Percentiles rank a stretch among this genome's conserved stretches.
These are phyloP conservation scores for Funneliformis geosporum DNA, from an alignment of 192 early-diverging fungal species.

Conservation along the genomic window DNA sequence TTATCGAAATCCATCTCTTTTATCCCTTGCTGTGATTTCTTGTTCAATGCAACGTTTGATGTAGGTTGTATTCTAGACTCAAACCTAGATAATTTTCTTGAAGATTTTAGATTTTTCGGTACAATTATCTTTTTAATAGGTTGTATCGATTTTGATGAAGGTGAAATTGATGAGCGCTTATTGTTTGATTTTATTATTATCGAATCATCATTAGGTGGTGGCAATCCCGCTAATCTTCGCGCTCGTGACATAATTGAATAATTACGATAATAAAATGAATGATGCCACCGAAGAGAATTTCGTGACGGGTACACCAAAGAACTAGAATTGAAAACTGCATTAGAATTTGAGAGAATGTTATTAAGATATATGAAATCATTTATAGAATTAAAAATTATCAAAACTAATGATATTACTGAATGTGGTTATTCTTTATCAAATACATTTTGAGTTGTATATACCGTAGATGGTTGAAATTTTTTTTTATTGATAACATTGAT, in stretches of 20 bases:
- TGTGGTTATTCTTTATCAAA: no score
- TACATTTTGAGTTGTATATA: no score
- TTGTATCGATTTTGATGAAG: background rate
- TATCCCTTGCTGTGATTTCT: background rate
- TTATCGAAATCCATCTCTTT: background rate
- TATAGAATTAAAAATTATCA: background rate
- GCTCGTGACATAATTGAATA: slow-evolving; percentile 20
- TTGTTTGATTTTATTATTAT: background rate
- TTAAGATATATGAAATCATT: no score
- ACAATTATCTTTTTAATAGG: background rate
- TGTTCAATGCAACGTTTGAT: background rate
- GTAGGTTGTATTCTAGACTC: background rate
- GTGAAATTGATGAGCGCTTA: background rate
- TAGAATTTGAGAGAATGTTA: background rate
- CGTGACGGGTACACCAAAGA: background rate
- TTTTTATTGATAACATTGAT: no score
- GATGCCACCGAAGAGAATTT: background rate
- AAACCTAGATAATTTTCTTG: background rate
- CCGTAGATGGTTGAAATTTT: no score
- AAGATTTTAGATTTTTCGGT: background rate
- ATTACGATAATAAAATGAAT: background rate
- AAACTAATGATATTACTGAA: no score
- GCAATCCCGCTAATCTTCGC: background rate
- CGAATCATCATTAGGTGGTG: background rate
- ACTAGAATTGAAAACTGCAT: background rate